Conservation (phyloP, 257 asterid species). For the Solanum habrochaites region DNA sequence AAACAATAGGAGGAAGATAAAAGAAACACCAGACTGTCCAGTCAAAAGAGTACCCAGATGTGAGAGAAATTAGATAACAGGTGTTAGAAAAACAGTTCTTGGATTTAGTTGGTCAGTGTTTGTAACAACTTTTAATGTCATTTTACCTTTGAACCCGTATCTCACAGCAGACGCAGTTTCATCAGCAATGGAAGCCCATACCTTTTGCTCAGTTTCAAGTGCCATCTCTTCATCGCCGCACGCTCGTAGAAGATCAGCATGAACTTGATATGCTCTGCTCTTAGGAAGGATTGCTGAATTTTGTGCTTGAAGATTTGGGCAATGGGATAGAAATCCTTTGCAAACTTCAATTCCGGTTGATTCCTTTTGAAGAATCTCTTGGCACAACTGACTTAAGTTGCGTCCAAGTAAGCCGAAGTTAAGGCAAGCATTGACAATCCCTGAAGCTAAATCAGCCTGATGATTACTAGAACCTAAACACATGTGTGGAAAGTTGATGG, state of each 20-base stretch:
- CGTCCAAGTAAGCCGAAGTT: conserved; percentile 81
- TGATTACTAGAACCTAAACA: conserved; percentile 70
- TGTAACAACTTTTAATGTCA: neutral
- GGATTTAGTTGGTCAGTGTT: neutral
- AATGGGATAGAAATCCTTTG: conserved; percentile 40
- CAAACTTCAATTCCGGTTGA: conserved; percentile 49
- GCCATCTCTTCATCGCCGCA: conserved; percentile 54
- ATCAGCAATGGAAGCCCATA: conserved; percentile 80
- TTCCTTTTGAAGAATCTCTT: conserved; percentile 68
- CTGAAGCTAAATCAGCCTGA: conserved; percentile 83
- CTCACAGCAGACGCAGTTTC: conserved; percentile 95
- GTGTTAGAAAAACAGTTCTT: neutral
- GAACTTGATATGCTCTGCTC: conserved; percentile 87
- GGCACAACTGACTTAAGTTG: conserved; percentile 73
- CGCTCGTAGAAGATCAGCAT: conserved; percentile 70
- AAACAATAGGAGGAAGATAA: neutral
- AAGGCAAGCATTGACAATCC: conserved; percentile 69
- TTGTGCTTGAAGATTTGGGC: conserved; percentile 49
- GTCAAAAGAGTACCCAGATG: neutral
- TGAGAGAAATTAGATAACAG: neutral
- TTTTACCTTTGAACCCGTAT: conserved; percentile 68
- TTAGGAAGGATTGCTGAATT: conserved; percentile 80
- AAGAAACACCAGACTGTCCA: neutral
- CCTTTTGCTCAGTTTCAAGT: conserved; percentile 51
- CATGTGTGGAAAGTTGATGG: conserved; percentile 73